Percentiles rank a stretch among this genome's conserved stretches.
These are phyloP conservation scores for Pythium sp. DNA, from an alignment of 352 stramenopile genomes.

Conservation along the genomic window DNA sequence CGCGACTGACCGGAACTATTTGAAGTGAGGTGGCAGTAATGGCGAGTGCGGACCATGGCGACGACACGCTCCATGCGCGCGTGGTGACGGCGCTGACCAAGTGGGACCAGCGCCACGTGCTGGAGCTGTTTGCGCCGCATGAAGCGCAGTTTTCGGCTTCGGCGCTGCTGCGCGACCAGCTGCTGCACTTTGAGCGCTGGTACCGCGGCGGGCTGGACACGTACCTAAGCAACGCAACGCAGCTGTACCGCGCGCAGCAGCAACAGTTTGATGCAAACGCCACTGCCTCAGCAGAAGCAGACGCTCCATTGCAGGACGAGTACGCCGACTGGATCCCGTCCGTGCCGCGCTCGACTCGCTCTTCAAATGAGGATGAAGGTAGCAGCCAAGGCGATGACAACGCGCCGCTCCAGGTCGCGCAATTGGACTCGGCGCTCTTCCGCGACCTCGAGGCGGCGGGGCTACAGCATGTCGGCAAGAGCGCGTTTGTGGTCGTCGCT, in stretches of 20 bases:
- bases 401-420: constrained; percentile 22
- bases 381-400: not conserved
- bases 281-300: not conserved
- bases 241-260: constrained; percentile 35
- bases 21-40: not conserved
- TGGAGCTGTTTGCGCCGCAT: constrained; percentile 22
- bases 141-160: constrained; percentile 9
- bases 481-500: constrained; percentile 96
- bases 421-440: constrained; percentile 38
- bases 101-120: constrained; percentile 47
- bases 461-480: constrained; percentile 63
- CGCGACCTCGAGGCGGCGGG: constrained; percentile 48
- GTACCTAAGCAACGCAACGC: constrained; percentile 50
- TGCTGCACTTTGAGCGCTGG: constrained; percentile 63
- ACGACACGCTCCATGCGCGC: constrained; percentile 13
- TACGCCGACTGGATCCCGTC: constrained; percentile 50
- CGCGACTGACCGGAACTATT: no score
- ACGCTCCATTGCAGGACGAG: constrained; percentile 7
- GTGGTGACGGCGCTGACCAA: constrained; percentile 26
- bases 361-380: not conserved
- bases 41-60: not conserved
- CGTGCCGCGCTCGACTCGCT: constrained; percentile 29
- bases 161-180: constrained; percentile 29
- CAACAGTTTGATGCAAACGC: not conserved
- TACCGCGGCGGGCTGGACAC: constrained; percentile 60